A percentile compares a stretch with the other conserved stretches of the same genome.
phyloP scores from a whole-genome alignment of 2,329 filamentous ascomycete species.

The Paradendryphiella salina region DNA sequence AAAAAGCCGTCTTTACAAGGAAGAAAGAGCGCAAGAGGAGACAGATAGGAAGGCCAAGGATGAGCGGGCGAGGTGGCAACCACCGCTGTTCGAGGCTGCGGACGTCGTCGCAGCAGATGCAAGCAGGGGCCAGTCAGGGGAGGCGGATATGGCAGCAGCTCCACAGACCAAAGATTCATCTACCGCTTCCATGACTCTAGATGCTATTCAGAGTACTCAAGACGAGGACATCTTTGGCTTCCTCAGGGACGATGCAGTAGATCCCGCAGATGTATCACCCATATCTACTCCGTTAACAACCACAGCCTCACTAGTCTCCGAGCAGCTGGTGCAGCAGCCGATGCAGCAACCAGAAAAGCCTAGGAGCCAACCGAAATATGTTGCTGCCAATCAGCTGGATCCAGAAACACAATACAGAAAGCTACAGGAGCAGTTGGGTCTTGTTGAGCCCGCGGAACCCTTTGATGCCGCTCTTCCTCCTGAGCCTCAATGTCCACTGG shows the following conservation, averaged over 20 bases:
- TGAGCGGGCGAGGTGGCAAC: constrained; percentile 16
- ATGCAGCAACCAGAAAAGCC: not conserved
- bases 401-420: constrained; percentile 20
- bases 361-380: not conserved
- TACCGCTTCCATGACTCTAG: not conserved
- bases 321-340: not conserved
- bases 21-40: constrained; percentile 14
- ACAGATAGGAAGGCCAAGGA: constrained; percentile 10
- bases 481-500: not conserved
- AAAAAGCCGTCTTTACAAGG: constrained; percentile 21
- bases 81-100: constrained; percentile 3
- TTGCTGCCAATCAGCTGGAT: constrained; percentile 1
- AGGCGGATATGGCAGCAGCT: not conserved
- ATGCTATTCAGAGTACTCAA: not conserved
- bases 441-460: not conserved
- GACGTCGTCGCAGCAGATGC: not conserved
- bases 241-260: not conserved
- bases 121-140: not conserved
- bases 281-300: not conserved
- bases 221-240: constrained; percentile 1
- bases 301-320: not conserved
- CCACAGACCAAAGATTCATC: not conserved
- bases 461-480: not conserved
- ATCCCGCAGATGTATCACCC: not conserved
- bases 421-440: constrained; percentile 16